Evolutionary conservation across 345 rosid genomes (phyloP).

Genomic region (Garcia nutans): DNA sequence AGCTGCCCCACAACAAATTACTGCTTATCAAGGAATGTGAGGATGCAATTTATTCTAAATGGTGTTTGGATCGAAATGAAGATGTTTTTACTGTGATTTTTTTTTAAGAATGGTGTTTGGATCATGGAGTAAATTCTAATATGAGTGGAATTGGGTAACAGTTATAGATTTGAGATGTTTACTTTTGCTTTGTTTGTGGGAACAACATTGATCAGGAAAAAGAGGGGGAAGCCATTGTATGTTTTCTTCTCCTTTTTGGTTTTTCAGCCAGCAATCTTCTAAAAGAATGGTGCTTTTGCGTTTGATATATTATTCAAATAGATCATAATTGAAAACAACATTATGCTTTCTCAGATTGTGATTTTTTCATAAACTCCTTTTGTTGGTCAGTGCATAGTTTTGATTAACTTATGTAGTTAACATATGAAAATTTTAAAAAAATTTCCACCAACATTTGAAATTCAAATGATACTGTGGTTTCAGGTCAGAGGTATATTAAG

Average conservation of each 20-base stretch:
- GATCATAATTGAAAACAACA: neutral
- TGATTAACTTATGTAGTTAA: neutral
- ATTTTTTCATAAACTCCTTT: neutral
- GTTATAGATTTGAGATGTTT: neutral
- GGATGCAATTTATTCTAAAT: neutral
- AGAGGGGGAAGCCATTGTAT: neutral
- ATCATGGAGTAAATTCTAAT: neutral
- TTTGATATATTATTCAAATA: neutral
- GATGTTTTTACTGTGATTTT: neutral
- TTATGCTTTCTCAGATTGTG: neutral
- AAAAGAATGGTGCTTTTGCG: neutral
- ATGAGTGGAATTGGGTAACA: neutral
- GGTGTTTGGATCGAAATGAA: neutral
- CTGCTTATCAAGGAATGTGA: neutral
- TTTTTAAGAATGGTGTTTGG: neutral
- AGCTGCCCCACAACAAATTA: neutral
- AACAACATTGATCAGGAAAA: neutral
- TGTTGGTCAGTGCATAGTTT: neutral
- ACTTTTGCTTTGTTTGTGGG: neutral
- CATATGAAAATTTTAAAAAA: neutral
- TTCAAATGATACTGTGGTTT: constrained; percentile 17
- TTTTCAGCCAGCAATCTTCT: neutral
- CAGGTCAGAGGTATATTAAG: constrained; percentile 76
- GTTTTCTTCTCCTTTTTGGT: neutral
- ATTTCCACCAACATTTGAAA: constrained; percentile 1